phyloP scores from a whole-genome alignment of 257 asterid genomes.

The Forsythia suspensa region DNA sequence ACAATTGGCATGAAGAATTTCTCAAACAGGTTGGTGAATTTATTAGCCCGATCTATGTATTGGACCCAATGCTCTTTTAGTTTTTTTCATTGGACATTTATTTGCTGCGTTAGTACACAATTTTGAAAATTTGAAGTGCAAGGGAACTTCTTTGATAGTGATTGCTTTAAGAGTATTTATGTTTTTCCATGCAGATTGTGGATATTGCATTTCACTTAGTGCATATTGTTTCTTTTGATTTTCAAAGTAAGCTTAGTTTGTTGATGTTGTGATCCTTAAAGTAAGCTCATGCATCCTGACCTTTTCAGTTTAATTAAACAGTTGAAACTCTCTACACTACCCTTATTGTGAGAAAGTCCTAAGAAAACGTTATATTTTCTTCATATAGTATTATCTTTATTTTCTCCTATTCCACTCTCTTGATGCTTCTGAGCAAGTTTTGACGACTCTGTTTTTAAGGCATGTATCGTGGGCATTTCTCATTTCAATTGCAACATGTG shows the following conservation, averaged over 20 bases:
- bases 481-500: background rate
- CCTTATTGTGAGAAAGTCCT: background rate
- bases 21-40: conserved; percentile 75
- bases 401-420: background rate
- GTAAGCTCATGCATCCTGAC: background rate
- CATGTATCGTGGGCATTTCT: background rate
- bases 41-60: background rate
- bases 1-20: conserved; percentile 97
- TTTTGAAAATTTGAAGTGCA: background rate
- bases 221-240: background rate
- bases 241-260: background rate
- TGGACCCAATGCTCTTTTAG: background rate
- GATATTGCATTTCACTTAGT: background rate
- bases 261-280: background rate
- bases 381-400: too few species aligned
- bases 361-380: background rate
- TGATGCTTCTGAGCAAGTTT: background rate
- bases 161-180: background rate
- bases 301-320: background rate
- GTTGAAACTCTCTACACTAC: background rate
- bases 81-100: background rate
- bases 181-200: background rate
- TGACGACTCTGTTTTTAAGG: background rate
- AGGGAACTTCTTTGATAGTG: background rate
- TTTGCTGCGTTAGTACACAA: background rate